Evolutionary conservation across 2,329 filamentous ascomycete genomes (phyloP), one percentile per base, ranked within the genome.

Genomic region (Trichophyton mentagrophytes): DNA sequence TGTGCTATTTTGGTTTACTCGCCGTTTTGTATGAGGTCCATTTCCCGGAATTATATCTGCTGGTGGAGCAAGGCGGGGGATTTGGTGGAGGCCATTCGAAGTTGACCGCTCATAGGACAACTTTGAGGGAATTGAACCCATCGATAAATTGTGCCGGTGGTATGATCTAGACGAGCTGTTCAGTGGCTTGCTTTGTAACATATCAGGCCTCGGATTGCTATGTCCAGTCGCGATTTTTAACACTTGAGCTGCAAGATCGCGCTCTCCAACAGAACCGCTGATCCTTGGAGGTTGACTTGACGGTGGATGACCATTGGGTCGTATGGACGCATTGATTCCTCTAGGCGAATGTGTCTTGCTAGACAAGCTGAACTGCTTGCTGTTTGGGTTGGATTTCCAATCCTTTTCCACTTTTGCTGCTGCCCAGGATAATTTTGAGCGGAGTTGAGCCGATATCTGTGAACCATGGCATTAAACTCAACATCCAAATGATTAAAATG

Each of bases 341-440:
- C 36, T 40, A 8, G 57, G 42, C 25, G 42, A 49, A 33, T 13
- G 6, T 11, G 7, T 49, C 17, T 59, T 33, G 25, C 7, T n/a
- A 25, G 57, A 42, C 4, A 22, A 36, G 4, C 15, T 30, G n/a
- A 47, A 22, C n/a, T 49, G 33, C 15, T 30, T 49, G 17, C 57
- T 22, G 20, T 8, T 49, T 11, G 57, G 27, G 25, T 67, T 69
- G 57, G 85, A 82, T 73, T 95, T 88, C 87, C 90, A 93, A 62
- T 89, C 90, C 69, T 95, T 85, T 70, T 90, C 89, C 46, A 96
- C 88, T 73, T 96, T 96, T 70, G 95, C 82, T 82, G 95, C 93
- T 65, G 92, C 92, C 73, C 96, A 96, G 5, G 90, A 89, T 30
- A 97, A 80, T 67, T 90, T 87, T 58, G 90, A 86, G 70, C 86